Base-by-base conservation (phyloP, 108 stramenopile species). In the Thalassiosira profunda region DNA sequence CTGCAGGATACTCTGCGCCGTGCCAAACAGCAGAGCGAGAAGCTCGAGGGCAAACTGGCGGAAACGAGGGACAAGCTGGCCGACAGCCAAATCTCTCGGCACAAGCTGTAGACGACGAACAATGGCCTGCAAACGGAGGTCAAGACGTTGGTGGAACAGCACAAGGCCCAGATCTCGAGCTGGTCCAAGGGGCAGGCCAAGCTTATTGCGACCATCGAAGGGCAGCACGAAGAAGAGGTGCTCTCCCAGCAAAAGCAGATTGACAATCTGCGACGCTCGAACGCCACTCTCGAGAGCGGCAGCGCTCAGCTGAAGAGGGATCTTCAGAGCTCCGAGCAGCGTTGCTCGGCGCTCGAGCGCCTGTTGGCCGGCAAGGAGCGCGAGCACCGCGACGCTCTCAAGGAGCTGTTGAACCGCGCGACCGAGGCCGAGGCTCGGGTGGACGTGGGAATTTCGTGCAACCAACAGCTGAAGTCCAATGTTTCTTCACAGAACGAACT, bases 71-170 rank as follows among this genome's bases (percentile, higher is more conserved):
- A 74, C 23, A 57, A 46, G 17, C 63, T 74, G 26, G 58, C 53
- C 41, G 43, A 72, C 18, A 72, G 43, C 34, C 51, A 63, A 52
- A 35, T 72, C 26, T 34, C 28, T 18, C 55, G 49, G 0, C 67
- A 58, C 31, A 47, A 57, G 67, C 56, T 70, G 18, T 21, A 58
- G 33, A 51, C 58, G 14, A 67, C 48, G 40, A 41, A 41, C 30
- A 67, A 76, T 8, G 34, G 44, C 21, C 59, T 76, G 41, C 59
- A 57, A 35, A 34, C 18, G 34, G 74, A 76, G 24, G 46, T 76
- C 7, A 61, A 76, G 21, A 38, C 41, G n/a, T 63, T 48, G 34
- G 21, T 21, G 23, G 43, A 61, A 20, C 49, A 44, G 33, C 59
- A 67, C 42, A 53, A 31, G 26, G 52, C 43, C 4, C 28, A 44